Base-by-base conservation (phyloP, 495 filamentous ascomycete genomes). In the Glarea lozoyensis region DNA sequence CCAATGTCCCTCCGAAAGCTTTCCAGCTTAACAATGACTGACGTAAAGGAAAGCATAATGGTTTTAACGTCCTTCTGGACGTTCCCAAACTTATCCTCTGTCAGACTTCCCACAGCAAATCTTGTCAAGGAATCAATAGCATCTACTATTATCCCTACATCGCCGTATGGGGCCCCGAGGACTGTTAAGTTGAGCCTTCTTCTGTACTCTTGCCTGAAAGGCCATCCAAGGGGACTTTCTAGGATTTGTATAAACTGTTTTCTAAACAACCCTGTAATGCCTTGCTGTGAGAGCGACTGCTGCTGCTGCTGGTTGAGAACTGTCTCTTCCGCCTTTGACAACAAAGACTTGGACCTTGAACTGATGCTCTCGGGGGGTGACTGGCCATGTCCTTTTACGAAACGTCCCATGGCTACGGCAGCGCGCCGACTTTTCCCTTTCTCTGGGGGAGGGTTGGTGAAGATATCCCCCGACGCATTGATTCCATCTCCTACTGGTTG, bases 31-130 rank as follows among this genome's bases (percentile, higher is more conserved):
- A 66, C 71, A 45, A 83, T 75, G 0, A 83, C 77, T 2, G 63
- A 53, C 1, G 82, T 84, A 51, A 88, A 80, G 2, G 76, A 76
- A 38, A 78, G 70, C 34, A 97, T 75, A 22, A 94, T 74, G 6
- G 58, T 55, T 4, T 84, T 75, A 2, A 96, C 75, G 53, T 90
- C 80, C 23, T 76, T 70, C 39, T 90, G 79, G 30, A 94, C 92
- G 52, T 84, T 81, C 19, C 92, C 92, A 52, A 77, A 93, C n/a
- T 68, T 68, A 59, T 99, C 92, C 62, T 99, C 92, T 9, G 65
- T 64, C 22, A 96, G 63, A 59, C 80, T 86, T 30, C 70, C 68
- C n/a, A 82, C 69, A 12, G 82, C 72, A 5, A 99, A 70, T 27
- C 64, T 66, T 9, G 76, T 73, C 29, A 97, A 63, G 1, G 81